Base-by-base conservation (phyloP, 441 rosid species). In the Geranium incanum region DNA sequence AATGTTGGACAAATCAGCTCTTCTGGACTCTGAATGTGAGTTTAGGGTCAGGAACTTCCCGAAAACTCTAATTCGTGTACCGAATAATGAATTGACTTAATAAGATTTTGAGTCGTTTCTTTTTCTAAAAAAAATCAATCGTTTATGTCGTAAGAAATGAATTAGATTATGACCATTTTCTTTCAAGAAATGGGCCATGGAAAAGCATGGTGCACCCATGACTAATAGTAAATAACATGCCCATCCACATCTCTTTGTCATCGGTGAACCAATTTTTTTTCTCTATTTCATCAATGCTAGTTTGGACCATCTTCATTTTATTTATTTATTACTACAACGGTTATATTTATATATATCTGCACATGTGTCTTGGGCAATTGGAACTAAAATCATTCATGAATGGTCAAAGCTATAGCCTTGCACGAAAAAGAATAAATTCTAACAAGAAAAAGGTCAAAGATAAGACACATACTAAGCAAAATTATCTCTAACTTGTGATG, bases 191-290 rank as follows among this genome's bases (percentile, higher is more conserved):
- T 21, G 73, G 81, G 62, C 76, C 76, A 75, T 52, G 52, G 4
- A 37, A 60, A 72, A 74, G 12, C 16, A 73, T 63, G 79, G 78
- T 48, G 70, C 64, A 69, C 72, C 75, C 78, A 68, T 72, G 45
- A 75, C 76, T 65, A 74, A 60, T 23, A 28, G 66, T 72, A 55
- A 75, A 75, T 65, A 74, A 60, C 37, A 28, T 7, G 76, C 80
- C 69, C 76, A 76, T 77, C 81, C 52, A 41, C 11, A 45, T 19
- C 69, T 73, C 13, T 75, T 70, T 57, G 68, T 12, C n/a, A 9
- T 50, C 2, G 57, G 55, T 48, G 3, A 9, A 1, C 3, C 57
- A 16, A 12, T 50, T 13, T 4, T 12, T 50, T 13, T 13, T n/a
- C 5, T n/a, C 6, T 55, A n/a, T 55, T 55, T n/a, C 19, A 55